Evolutionary conservation across 768 basidiomycete species (phyloP).

Genomic region (Lyophyllum decastes): DNA sequence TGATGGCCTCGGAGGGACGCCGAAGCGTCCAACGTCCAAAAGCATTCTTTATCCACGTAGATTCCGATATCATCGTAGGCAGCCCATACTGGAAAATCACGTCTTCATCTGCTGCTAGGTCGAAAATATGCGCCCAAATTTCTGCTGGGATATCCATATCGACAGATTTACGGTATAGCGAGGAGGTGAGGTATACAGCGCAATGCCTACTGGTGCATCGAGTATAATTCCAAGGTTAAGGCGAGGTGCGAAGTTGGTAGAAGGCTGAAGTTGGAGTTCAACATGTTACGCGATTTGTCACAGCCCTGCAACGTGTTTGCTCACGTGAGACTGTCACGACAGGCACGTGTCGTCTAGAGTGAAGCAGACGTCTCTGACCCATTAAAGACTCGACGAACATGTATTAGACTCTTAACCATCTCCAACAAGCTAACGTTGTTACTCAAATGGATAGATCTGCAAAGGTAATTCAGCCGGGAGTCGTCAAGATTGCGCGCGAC

Average conservation of each 20-base stretch:
- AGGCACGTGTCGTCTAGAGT: background rate
- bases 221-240: background rate
- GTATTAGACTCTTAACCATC: too few relatives aligned
- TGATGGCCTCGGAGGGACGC: constrained; percentile 59
- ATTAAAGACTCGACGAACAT: too few relatives aligned
- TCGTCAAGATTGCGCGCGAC: too few relatives aligned
- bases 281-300: constrained; percentile 3
- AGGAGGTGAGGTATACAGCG: background rate
- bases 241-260: background rate
- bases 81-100: constrained; percentile 62
- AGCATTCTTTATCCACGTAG: constrained; percentile 61
- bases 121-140: constrained; percentile 70
- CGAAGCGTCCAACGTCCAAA: constrained; percentile 57
- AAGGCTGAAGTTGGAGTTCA: background rate
- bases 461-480: too few relatives aligned
- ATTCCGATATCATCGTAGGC: constrained; percentile 63
- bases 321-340: background rate
- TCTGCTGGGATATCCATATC: constrained; percentile 59
- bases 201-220: background rate
- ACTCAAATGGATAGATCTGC: too few relatives aligned
- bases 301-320: background rate
- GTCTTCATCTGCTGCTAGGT: constrained; percentile 71
- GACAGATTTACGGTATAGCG: background rate
- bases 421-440: too few relatives aligned
- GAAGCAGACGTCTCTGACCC: background rate